phyloP scores from a whole-genome alignment of 768 basidiomycete species.

The Mycena rosella region DNA sequence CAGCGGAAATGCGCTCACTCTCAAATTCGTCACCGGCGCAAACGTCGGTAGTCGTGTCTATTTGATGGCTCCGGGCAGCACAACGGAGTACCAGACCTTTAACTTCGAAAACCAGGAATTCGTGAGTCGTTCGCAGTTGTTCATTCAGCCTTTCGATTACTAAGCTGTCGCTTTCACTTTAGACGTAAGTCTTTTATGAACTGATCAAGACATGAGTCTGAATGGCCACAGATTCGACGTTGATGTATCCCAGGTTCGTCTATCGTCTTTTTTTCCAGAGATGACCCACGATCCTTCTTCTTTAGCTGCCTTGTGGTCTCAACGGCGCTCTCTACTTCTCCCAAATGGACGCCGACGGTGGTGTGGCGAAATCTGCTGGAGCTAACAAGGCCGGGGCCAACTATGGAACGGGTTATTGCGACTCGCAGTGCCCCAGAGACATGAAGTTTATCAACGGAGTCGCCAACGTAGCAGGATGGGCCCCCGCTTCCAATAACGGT shows the following conservation, averaged over 20 bases:
- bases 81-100: constrained; percentile 62
- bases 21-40: constrained; percentile 63
- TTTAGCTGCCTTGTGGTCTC: constrained; percentile 64
- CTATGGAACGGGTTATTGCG: constrained; percentile 77
- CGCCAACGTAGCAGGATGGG: constrained; percentile 29
- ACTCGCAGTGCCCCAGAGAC: constrained; percentile 72
- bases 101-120: constrained; percentile 69
- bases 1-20: constrained; percentile 58
- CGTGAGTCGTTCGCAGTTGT: constrained; percentile 33
- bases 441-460: constrained; percentile 72
- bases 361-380: constrained; percentile 54
- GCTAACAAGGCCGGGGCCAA: constrained; percentile 65
- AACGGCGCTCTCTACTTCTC: too few species aligned
- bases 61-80: constrained; percentile 60
- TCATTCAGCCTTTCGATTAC: constrained; percentile 17
- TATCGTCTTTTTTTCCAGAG: constrained; percentile 1
- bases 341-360: constrained; percentile 73
- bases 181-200: constrained; percentile 42
- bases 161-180: constrained; percentile 7
- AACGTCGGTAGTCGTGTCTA: constrained; percentile 60
- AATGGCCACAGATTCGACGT: constrained; percentile 61
- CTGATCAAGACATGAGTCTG: constrained; percentile 9
- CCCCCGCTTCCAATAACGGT: constrained; percentile 24
- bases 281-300: not conserved
- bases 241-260: constrained; percentile 59